Conservation (phyloP, 1,284 basidiomycete genomes). For the Trametes polyzona region DNA sequence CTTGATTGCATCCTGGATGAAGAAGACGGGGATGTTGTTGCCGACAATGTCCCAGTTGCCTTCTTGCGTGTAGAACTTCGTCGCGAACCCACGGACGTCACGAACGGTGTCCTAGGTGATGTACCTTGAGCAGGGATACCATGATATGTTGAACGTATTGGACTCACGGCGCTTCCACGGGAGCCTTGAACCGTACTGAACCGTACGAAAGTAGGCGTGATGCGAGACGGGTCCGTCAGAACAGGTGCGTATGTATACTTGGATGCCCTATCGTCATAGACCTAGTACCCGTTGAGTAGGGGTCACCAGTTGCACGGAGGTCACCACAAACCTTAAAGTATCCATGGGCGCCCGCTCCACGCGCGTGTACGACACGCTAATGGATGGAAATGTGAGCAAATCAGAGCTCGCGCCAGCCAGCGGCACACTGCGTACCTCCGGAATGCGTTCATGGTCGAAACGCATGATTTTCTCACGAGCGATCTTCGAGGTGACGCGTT, state of each 20-base stretch:
- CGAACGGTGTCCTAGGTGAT: constrained; percentile 69
- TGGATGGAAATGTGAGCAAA: background rate
- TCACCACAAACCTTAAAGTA: constrained; percentile 56
- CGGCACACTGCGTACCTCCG: constrained; percentile 50
- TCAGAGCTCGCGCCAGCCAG: too few relatives aligned
- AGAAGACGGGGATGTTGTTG: constrained; percentile 81
- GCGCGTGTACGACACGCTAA: constrained; percentile 65
- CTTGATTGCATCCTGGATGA: constrained; percentile 84
- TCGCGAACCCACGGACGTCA: constrained; percentile 85
- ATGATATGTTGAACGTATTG: background rate
- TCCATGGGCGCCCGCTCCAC: constrained; percentile 82
- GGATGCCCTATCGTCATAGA: constrained; percentile 62
- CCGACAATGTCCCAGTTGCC: constrained; percentile 87
- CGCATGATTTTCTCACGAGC: constrained; percentile 74
- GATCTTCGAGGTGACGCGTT: constrained; percentile 33
- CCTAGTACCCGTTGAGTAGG: constrained; percentile 23
- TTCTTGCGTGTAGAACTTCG: constrained; percentile 79
- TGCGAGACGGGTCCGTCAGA: constrained; percentile 70
- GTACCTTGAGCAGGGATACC: background rate
- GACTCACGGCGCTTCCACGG: constrained; percentile 67
- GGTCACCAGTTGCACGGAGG: background rate
- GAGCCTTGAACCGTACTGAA: constrained; percentile 85
- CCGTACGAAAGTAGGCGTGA: constrained; percentile 77
- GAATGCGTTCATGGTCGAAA: constrained; percentile 86
- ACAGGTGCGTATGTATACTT: constrained; percentile 72